These are phyloP conservation scores for Alternaria atra DNA, from an alignment of 2,329 filamentous ascomycete species.

Conservation along the genomic window DNA sequence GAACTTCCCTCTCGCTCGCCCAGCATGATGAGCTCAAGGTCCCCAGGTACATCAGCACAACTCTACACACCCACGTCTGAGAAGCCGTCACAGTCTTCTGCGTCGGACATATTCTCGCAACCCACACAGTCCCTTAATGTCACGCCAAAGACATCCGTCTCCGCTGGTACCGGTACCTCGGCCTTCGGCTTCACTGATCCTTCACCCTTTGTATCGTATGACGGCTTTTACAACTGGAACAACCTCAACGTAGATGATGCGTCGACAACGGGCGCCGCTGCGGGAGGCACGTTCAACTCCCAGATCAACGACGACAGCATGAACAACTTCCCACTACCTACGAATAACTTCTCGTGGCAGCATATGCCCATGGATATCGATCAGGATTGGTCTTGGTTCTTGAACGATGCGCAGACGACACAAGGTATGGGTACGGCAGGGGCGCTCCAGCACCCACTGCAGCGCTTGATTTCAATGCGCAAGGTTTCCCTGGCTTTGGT, in stretches of 20 bases:
- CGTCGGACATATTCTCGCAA: constrained; percentile 24
- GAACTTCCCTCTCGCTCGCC: constrained; percentile 3
- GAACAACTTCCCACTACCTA: constrained; percentile 44
- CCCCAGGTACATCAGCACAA: constrained; percentile 7
- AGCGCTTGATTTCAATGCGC: constrained; percentile 30
- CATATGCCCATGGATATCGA: constrained; percentile 54
- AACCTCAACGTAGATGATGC: constrained; percentile 29
- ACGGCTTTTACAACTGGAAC: constrained; percentile 52
- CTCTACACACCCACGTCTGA: constrained; percentile 25
- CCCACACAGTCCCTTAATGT: constrained; percentile 20
- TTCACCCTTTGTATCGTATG: constrained; percentile 48
- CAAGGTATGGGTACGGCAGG: constrained; percentile 11
- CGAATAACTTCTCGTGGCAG: constrained; percentile 51
- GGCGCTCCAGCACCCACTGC: neutral
- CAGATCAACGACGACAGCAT: constrained; percentile 45
- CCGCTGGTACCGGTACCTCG: constrained; percentile 18
- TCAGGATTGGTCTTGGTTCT: constrained; percentile 54
- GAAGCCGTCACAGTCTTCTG: constrained; percentile 14
- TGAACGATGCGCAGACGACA: constrained; percentile 41
- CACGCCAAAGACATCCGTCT: constrained; percentile 25
- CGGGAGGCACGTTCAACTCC: constrained; percentile 14
- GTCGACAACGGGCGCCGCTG: constrained; percentile 1
- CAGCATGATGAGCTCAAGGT: constrained; percentile 5
- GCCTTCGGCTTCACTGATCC: constrained; percentile 27
- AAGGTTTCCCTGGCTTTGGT: constrained; percentile 41